Evolutionary conservation across 352 stramenopile species (phyloP).

Genomic region (Pelagophyceae sp.): DNA sequence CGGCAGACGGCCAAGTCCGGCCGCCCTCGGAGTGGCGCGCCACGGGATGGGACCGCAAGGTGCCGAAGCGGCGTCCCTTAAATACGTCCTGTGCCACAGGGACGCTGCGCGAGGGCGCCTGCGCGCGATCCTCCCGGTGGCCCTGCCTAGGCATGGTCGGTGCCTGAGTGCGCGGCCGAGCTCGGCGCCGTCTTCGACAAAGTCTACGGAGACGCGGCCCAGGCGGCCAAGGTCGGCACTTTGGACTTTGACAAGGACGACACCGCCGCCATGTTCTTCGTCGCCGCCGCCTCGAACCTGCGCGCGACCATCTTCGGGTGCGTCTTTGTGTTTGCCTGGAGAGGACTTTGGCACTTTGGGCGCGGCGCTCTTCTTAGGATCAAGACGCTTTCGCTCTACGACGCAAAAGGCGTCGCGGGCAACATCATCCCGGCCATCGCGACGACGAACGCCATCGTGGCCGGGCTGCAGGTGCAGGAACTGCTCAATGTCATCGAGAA

Average conservation of each 20-base stretch:
- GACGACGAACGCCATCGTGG: slow-evolving; percentile 99
- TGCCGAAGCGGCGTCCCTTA: no score
- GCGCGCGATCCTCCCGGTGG: no score
- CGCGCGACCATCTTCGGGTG: slow-evolving; percentile 67
- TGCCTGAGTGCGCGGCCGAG: slow-evolving; percentile 70
- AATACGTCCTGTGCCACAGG: no score
- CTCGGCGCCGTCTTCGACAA: slow-evolving; percentile 57
- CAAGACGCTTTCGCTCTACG: slow-evolving; percentile 59
- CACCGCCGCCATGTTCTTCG: slow-evolving; percentile 90
- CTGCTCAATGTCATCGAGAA: slow-evolving; percentile 52
- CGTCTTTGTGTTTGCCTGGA: no score
- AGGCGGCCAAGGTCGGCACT: slow-evolving; percentile 14
- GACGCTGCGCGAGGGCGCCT: no score
- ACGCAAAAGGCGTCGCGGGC: slow-evolving; percentile 94
- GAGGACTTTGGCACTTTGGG: no score
- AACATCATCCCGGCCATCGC: slow-evolving; percentile 99
- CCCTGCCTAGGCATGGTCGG: slow-evolving; percentile 79
- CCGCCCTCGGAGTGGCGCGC: not conserved
- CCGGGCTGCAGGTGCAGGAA: slow-evolving; percentile 85
- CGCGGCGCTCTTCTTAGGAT: no score
- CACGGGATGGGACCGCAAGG: slow-evolving; percentile 38
- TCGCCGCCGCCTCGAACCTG: slow-evolving; percentile 93
- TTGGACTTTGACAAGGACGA: slow-evolving; percentile 96
- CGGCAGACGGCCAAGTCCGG: not conserved
- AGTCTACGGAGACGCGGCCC: slow-evolving; percentile 30